phyloP scores from a whole-genome alignment of 75 land plant genomes.

The Pseudotsuga menziesii region DNA sequence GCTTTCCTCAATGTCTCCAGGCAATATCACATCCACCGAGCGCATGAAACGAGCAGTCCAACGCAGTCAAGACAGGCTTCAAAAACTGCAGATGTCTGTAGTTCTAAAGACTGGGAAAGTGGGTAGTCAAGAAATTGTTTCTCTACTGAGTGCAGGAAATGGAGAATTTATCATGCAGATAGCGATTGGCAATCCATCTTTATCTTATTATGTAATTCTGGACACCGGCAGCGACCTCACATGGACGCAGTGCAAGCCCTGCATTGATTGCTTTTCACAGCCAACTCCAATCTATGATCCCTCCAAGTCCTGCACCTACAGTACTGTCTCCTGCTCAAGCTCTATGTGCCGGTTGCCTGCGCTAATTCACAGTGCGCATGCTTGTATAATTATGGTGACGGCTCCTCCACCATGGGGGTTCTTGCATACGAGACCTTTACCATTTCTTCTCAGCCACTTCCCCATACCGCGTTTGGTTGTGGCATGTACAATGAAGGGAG shows the following conservation, averaged over 20 bases:
- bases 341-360: background rate
- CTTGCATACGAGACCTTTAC: slow-evolving; percentile 19
- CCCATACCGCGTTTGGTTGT: slow-evolving; percentile 21
- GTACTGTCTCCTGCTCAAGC: background rate
- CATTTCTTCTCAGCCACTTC: background rate
- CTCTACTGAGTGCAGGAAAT: no score
- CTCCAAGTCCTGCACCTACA: slow-evolving; percentile 1
- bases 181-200: no score
- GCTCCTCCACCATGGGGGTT: slow-evolving; percentile 15
- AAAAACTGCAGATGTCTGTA: no score
- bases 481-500: background rate
- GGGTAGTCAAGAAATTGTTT: no score
- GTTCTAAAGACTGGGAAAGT: no score
- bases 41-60: no score
- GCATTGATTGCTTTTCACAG: slow-evolving; percentile 4
- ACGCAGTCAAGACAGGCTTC: no score
- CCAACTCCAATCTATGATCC: slow-evolving; percentile 13
- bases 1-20: no score
- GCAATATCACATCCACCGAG: no score
- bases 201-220: background rate
- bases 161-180: no score
- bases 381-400: slow-evolving; percentile 28
- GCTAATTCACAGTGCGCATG: slow-evolving; percentile 6
- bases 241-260: slow-evolving; percentile 6
- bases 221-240: slow-evolving; percentile 4